phyloP scores from a whole-genome alignment of 129 eudicot species.

The Flaveria robusta region DNA sequence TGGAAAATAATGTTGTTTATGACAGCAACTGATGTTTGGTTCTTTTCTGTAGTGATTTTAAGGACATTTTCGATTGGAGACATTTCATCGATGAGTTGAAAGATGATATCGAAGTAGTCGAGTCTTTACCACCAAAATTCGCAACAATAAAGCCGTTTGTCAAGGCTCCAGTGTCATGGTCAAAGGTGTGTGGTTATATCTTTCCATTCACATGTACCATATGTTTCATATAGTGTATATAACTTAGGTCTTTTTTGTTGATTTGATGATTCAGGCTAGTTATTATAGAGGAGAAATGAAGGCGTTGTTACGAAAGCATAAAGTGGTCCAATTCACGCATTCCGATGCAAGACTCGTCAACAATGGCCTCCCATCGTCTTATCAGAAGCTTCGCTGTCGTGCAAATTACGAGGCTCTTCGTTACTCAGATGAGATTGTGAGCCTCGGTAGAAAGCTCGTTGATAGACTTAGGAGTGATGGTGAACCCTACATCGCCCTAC shows the following conservation, averaged over 20 bases:
- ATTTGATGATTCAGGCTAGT: constrained; percentile 41
- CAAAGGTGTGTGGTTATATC: constrained; percentile 50
- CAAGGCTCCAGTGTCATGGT: constrained; percentile 95
- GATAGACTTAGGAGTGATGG: constrained; percentile 51
- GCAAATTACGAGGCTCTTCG: constrained; percentile 77
- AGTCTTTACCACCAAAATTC: constrained; percentile 62
- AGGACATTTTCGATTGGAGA: constrained; percentile 89
- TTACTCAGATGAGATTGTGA: constrained; percentile 70
- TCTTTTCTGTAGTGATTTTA: constrained; percentile 59
- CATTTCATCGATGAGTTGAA: constrained; percentile 72
- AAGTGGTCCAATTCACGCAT: constrained; percentile 80
- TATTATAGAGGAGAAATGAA: constrained; percentile 76
- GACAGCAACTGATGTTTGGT: neutral
- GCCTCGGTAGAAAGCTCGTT: constrained; percentile 58
- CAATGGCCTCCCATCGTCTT: constrained; percentile 64
- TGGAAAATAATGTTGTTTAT: neutral
- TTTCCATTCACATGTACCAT: neutral
- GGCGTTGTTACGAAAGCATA: constrained; percentile 56
- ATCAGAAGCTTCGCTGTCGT: constrained; percentile 85
- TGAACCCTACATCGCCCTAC: constrained; percentile 77
- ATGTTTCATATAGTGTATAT: neutral
- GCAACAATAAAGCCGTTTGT: constrained; percentile 46
- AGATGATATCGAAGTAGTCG: constrained; percentile 83
- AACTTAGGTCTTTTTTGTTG: neutral
- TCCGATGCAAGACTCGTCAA: constrained; percentile 87